Evolutionary conservation across 192 early-diverging fungal genomes (phyloP), one percentile per base, ranked within the genome.

Genomic region (Dimargaris xerosporica): DNA sequence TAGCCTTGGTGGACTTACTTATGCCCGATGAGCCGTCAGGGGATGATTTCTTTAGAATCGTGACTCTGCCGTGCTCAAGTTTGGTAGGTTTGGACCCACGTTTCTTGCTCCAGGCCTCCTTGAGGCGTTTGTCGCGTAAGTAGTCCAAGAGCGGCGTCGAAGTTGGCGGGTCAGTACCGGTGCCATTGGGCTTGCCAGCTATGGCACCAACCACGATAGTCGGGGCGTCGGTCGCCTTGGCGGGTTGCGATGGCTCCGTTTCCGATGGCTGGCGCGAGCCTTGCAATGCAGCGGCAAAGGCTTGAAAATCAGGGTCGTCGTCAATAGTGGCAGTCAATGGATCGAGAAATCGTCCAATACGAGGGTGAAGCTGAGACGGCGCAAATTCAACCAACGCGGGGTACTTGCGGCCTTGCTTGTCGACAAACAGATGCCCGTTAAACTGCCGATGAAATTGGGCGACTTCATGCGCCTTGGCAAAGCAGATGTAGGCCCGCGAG

Each of bases 351-450:
- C 42, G 26, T 34, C 5, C 10, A 42, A 31, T 2, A 2, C 16
- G 10, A n/a, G 31, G 56, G 10, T 29, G 16, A 9, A 17, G 17
- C 23, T 34, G 34, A 31, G 5, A n/a, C 5, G 83, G 82, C 9
- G 87, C 85, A 68, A 91, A 87, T 66, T 92, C 90, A 0, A 92
- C 89, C 16, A 83, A 70, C 0, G 86, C 89, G 23, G 79, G 68
- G 48, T 75, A 76, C 63, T 89, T 82, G 54, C 73, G 78, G n/a
- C 89, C 89, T 80, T 64, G 28, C 43, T 54, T 74, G 62, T 91
- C 90, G 11, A 87, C 62, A 67, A 89, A 92, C 0, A 82, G 55
- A 66, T 91, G 87, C 10, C 87, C 88, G 70, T 88, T 81, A 64
- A 80, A 92, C n/a, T 71, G 75, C 59, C 78, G 80, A 64, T 78